A percentile compares a stretch with the other conserved stretches of the same genome.
These are phyloP conservation scores for Rutstroemia sp. DNA, from an alignment of 2,329 filamentous ascomycete genomes.

Conservation along the genomic window DNA sequence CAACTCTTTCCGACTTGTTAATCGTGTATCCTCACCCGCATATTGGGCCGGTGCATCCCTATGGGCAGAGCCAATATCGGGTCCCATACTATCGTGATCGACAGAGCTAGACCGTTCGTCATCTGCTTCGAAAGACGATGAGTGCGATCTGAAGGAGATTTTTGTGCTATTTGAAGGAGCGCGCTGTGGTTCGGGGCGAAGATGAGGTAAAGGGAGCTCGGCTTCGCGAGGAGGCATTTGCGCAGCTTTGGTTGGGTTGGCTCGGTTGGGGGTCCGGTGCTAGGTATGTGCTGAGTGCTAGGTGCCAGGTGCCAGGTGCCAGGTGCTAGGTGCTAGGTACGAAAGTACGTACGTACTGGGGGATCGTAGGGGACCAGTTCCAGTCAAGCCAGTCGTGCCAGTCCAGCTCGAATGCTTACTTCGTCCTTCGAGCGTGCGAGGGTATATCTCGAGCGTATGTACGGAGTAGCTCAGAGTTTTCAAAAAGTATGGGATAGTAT, in stretches of 20 bases:
- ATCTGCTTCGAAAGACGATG: constrained; percentile 59
- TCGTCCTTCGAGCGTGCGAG: too few relatives aligned
- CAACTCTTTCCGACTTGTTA: constrained; percentile 81
- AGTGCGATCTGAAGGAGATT: constrained; percentile 49
- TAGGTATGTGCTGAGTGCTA: background rate
- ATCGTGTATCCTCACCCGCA: constrained; percentile 76
- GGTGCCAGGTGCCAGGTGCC: too few relatives aligned
- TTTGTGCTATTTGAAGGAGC: constrained; percentile 35
- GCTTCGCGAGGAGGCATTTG: constrained; percentile 22
- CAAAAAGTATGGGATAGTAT: too few relatives aligned
- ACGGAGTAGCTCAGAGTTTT: too few relatives aligned
- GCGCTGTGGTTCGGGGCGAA: constrained; percentile 19
- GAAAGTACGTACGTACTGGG: too few relatives aligned
- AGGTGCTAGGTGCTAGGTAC: too few relatives aligned
- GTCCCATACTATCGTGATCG: constrained; percentile 29
- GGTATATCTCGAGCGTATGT: too few relatives aligned
- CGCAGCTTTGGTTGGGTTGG: constrained; percentile 1
- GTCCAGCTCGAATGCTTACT: too few relatives aligned
- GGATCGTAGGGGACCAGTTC: too few relatives aligned
- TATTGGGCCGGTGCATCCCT: constrained; percentile 44
- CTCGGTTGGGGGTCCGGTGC: background rate
- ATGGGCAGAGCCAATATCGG: constrained; percentile 25
- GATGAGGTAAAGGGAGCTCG: constrained; percentile 6
- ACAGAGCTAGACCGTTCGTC: constrained; percentile 51
- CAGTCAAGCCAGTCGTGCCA: too few relatives aligned